Evolutionary conservation across 352 stramenopile genomes (phyloP), one percentile per base, ranked within the genome.

Genomic region (Phytophthora brassicae): DNA sequence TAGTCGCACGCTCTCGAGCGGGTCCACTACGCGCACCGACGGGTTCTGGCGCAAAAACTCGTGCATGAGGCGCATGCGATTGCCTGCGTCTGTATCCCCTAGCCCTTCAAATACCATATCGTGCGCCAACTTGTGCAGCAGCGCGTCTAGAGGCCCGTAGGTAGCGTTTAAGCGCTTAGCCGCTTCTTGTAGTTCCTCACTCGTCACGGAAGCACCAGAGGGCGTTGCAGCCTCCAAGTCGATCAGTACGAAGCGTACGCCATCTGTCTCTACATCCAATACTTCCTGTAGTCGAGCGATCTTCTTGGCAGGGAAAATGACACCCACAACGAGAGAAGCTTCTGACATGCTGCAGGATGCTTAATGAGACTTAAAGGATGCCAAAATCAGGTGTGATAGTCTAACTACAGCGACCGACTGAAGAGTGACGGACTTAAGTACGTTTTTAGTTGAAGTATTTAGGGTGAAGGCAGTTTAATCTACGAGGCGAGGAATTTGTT

Each of bases 221-320:
- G 68, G 64, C 14, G 69, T 53, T n/a, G 66, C 57, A 17, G 74
- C 65, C 48, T 86, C 73, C 26, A 92, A 74, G 31, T 94, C 83
- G 50, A 94, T 82, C 50, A 92, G 69, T 60, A 90, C 75, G 53
- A 94, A 92, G 59, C 70, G 72, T 28, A 94, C 77, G 35, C 74
- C 75, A 38, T 81, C 69, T 13, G 39, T 51, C 13, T 75, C 57
- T 17, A 78, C 50, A 3, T 56, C 60, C 17, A 94, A 74, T 42
- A 94, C 68, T 29, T 88, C 72, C 22, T 80, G 81, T 61, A 94
- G 78, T 39, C 83, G 81, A 11, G 77, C 81, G 45, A 91, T 80
- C 74, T 94, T 94, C 78, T 94, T 94, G 57, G 80, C 73, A 0
- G 85, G 85, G 66, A 94, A 90, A 35, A 92, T 79, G 17, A 94